Evolutionary conservation across 768 basidiomycete genomes (phyloP).

Genomic region (Megacollybia marginata): DNA sequence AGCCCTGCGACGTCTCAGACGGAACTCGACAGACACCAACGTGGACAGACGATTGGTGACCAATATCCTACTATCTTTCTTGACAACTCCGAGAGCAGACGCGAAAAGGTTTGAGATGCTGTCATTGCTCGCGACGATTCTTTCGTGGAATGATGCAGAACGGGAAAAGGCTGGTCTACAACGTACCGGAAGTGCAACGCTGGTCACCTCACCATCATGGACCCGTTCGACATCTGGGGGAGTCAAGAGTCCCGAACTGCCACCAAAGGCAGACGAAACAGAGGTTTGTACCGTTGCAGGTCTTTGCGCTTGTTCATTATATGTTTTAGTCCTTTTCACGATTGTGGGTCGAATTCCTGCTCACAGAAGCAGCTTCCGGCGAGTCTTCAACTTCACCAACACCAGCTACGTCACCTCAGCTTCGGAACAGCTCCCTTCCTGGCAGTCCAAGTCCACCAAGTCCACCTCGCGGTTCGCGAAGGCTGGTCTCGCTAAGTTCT

Average conservation of each 20-base stretch:
- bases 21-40: slow-evolving; percentile 80
- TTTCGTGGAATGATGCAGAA: slow-evolving; percentile 90
- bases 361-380: slow-evolving; percentile 74
- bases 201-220: slow-evolving; percentile 27
- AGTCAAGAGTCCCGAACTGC: slow-evolving; percentile 42
- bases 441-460: slow-evolving; percentile 23
- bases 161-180: slow-evolving; percentile 87
- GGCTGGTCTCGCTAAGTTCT: slow-evolving; percentile 30
- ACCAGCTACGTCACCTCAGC: slow-evolving; percentile 14
- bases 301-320: background rate
- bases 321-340: slow-evolving; percentile 82
- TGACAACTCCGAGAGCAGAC: slow-evolving; percentile 86
- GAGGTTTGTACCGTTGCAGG: slow-evolving; percentile 42
- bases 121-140: slow-evolving; percentile 74
- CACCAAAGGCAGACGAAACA: slow-evolving; percentile 74
- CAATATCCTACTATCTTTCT: slow-evolving; percentile 86
- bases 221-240: slow-evolving; percentile 26
- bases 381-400: slow-evolving; percentile 17
- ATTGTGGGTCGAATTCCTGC: slow-evolving; percentile 95
- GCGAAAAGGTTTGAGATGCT: slow-evolving; percentile 97
- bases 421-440: slow-evolving; percentile 30
- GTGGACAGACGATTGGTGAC: slow-evolving; percentile 93
- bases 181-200: slow-evolving; percentile 27
- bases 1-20: slow-evolving; percentile 88
- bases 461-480: slow-evolving; percentile 19